Evolutionary conservation across 139 green algal species (phyloP), one percentile per base, ranked within the genome.

Genomic region (Pycnococcus provasolii): DNA sequence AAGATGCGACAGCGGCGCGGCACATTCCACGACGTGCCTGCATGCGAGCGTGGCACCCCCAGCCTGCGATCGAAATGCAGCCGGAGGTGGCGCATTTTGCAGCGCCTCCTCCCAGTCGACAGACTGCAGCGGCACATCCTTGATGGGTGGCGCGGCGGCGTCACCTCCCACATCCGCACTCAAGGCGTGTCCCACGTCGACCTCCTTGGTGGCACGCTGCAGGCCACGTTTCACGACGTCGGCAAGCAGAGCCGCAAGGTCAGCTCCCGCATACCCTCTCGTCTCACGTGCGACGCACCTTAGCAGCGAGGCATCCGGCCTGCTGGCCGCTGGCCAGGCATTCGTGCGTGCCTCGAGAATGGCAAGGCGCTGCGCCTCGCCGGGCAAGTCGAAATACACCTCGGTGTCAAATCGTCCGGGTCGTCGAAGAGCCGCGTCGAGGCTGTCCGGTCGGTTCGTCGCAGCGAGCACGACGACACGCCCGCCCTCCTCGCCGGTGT

Each of bases 391-490:
- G 58, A 79, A 67, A 52, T 62, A 51, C 15, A 67, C 55, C 60
- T 52, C 60, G 7, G 15, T 58, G 9, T 69, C 83, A 13, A 90
- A 76, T n/a, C 83, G 62, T 43, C 90, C 90, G 13, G 92, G 91
- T 37, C 92, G 77, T 62, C 96, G 83, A 74, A 98, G 82, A 42
- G 92, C 92, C 0, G 92, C 74, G 70, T 97, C 91, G 13, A 97
- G 80, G 43, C 92, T 73, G 77, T 96, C 88, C 0, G 90, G 91
- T 15, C 91, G 73, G 15, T 84, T 91, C 37, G 93, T 96, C 26
- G 93, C 93, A 1, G 74, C 93, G 51, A 99, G 62, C 44, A 99
- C 89, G 40, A 81, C 80, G 61, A 99, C 93, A 9, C n/a, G 43
- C 3, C 73, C 73, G 50, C 11, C 50, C 13, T 72, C 8, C 9